phyloP scores from a whole-genome alignment of 2,329 filamentous ascomycete genomes.

The Clarireedia hainanense region DNA sequence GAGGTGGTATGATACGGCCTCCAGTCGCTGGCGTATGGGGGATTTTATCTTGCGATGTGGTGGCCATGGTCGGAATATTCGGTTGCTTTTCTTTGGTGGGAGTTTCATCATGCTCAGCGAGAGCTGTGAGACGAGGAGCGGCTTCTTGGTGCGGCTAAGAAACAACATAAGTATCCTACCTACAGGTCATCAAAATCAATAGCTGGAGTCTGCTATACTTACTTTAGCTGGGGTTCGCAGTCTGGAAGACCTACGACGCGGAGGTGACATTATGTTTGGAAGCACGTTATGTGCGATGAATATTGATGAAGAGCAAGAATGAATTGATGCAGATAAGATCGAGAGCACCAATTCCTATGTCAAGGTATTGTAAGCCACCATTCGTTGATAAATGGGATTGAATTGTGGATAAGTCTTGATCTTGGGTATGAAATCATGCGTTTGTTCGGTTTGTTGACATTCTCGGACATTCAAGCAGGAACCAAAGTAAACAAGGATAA shows the following conservation, averaged over 20 bases:
- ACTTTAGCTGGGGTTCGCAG: slow-evolving; percentile 29
- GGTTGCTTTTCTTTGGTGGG: slow-evolving; percentile 17
- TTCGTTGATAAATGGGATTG: neutral
- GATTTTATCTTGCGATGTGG: slow-evolving; percentile 17
- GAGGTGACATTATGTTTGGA: slow-evolving; percentile 19
- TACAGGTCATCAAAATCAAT: neutral
- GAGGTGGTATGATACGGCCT: slow-evolving; percentile 60
- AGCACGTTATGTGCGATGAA: neutral
- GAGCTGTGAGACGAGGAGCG: slow-evolving; percentile 20
- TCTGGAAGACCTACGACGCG: slow-evolving; percentile 28
- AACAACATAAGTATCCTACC: neutral
- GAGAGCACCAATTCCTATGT: no score
- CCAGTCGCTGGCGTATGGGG: slow-evolving; percentile 53
- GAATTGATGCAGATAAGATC: neutral
- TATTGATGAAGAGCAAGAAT: neutral
- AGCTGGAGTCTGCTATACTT: slow-evolving; percentile 11
- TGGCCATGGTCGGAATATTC: slow-evolving; percentile 8
- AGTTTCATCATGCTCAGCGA: slow-evolving; percentile 27
- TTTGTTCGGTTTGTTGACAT: slow-evolving; percentile 7
- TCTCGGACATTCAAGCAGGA: neutral
- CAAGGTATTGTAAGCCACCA: no score
- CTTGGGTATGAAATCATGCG: neutral
- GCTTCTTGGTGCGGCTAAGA: slow-evolving; percentile 15
- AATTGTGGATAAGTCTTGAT: neutral
- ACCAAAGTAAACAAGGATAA: slow-evolving; percentile 4